Evolutionary conservation across 2,329 filamentous ascomycete genomes (phyloP).

Genomic region (Iodosphaeria phyllophila): DNA sequence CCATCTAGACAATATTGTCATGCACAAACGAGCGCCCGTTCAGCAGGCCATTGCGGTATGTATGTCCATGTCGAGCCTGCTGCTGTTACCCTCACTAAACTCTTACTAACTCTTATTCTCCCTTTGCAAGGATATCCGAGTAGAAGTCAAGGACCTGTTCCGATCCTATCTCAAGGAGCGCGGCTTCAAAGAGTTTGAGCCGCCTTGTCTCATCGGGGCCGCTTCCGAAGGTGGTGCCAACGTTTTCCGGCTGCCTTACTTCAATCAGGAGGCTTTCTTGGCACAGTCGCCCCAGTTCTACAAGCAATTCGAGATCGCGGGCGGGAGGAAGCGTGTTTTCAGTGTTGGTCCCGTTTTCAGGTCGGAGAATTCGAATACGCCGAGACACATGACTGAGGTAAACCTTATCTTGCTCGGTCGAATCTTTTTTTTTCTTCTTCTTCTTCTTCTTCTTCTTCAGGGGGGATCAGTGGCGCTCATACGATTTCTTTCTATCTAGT

Average conservation of each 20-base stretch:
- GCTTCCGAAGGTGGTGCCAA: slow-evolving; percentile 86
- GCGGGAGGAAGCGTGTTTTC: slow-evolving; percentile 59
- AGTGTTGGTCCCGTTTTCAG: slow-evolving; percentile 68
- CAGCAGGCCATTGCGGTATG: slow-evolving; percentile 66
- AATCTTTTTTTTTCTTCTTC: too few relatives aligned
- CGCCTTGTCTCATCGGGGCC: slow-evolving; percentile 74
- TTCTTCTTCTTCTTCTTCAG: not conserved
- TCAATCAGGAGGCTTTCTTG: slow-evolving; percentile 63
- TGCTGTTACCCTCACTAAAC: too few relatives aligned
- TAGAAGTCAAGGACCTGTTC: slow-evolving; percentile 51
- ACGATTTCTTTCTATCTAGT: slow-evolving; percentile 30
- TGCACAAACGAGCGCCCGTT: slow-evolving; percentile 81
- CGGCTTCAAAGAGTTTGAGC: slow-evolving; percentile 70
- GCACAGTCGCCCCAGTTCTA: slow-evolving; percentile 74
- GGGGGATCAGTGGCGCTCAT: slow-evolving; percentile 3
- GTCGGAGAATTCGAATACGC: slow-evolving; percentile 73
- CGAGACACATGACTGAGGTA: slow-evolving; percentile 66
- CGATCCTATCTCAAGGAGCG: slow-evolving; percentile 57
- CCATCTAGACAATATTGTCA: slow-evolving; percentile 75
- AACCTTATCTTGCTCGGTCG: too few relatives aligned
- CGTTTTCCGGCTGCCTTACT: slow-evolving; percentile 82
- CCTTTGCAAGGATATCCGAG: slow-evolving; percentile 25
- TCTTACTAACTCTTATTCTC: too few relatives aligned
- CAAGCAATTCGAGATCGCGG: slow-evolving; percentile 74
- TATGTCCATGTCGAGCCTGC: slow-evolving; percentile 24